Evolutionary conservation across 495 filamentous ascomycete species (phyloP), one percentile per base, ranked within the genome.

Genomic region (Corynascus novoguineensis): DNA sequence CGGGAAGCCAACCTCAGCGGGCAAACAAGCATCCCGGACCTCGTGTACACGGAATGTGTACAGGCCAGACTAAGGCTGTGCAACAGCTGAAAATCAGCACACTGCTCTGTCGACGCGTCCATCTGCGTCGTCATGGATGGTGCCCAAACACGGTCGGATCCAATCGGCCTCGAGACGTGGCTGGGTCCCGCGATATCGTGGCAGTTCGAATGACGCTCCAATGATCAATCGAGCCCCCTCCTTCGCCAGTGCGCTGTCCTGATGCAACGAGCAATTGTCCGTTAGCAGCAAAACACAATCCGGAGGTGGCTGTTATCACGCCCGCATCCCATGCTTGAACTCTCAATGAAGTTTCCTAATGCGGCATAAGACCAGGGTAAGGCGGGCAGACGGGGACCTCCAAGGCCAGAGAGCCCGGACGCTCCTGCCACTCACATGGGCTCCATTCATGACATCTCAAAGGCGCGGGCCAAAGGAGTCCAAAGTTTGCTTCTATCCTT

Each of bases 181-280:
- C 51, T 56, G 52, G 53, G 29, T 44, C 25, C 51, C 50, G 50
- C 10, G 35, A 22, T 47, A 25, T 50, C 53, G 47, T 57, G 59
- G 48, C 51, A 60, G 53, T 53, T 32, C 37, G 40, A 53, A 48
- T 57, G 48, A 27, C 53, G 53, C 40, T 42, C 59, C 59, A 57
- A 60, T 57, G 40, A 35, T 47, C 17, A 17, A 22, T 12, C 45
- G 11, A 32, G 24, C 29, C 46, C 28, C 7, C 7, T 12, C 10
- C 4, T 14, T 17, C 24, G 52, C 47, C 52, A 40, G 47, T 45
- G 48, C 45, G 57, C 52, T 46, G 58, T 19, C 38, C 38, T 10
- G 28, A 50, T 49, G 57, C 50, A 50, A 9, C 31, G 19, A 50
- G 34, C 31, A 59, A 48, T 24, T 59, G 29, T 42, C 45, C 56